These are phyloP conservation scores for Stagonosporopsis rhizophila DNA, from an alignment of 2,329 filamentous ascomycete species.

Conservation along the genomic window DNA sequence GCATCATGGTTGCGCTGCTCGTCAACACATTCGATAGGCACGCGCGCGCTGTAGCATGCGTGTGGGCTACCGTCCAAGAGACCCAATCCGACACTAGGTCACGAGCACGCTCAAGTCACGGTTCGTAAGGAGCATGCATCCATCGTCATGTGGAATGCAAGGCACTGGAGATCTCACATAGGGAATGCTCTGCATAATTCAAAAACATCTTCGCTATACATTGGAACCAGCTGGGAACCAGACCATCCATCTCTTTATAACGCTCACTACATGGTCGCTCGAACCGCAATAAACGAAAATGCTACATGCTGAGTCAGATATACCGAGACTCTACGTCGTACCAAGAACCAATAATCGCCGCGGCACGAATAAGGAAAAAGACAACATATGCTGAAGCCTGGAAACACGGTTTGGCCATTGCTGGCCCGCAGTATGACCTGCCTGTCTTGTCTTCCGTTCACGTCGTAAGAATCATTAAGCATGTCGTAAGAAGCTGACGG, in stretches of 20 bases:
- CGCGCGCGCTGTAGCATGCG: neutral
- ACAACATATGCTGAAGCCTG: constrained; percentile 33
- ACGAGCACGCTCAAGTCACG: constrained; percentile 15
- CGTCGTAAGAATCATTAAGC: constrained; percentile 62
- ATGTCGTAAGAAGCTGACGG: constrained; percentile 52
- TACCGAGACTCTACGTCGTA: constrained; percentile 1
- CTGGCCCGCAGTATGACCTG: constrained; percentile 54
- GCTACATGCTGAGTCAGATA: constrained; percentile 15
- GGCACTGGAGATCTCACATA: neutral
- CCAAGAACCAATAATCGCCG: constrained; percentile 2
- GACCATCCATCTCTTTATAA: constrained; percentile 7
- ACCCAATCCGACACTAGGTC: constrained; percentile 4
- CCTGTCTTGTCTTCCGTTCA: constrained; percentile 59
- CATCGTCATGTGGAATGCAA: constrained; percentile 14
- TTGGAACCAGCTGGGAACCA: constrained; percentile 6
- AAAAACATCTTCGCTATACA: constrained; percentile 5
- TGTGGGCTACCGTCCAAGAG: neutral
- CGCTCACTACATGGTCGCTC: constrained; percentile 11
- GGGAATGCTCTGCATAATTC: neutral
- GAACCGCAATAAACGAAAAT: constrained; percentile 10
- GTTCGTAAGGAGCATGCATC: constrained; percentile 10
- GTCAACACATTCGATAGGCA: neutral
- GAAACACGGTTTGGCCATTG: constrained; percentile 56
- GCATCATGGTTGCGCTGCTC: constrained; percentile 3
- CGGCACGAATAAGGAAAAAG: constrained; percentile 19